These are phyloP conservation scores for Plasmodium falciparum DNA, from an alignment of 169 alveolate species.

Conservation along the genomic window DNA sequence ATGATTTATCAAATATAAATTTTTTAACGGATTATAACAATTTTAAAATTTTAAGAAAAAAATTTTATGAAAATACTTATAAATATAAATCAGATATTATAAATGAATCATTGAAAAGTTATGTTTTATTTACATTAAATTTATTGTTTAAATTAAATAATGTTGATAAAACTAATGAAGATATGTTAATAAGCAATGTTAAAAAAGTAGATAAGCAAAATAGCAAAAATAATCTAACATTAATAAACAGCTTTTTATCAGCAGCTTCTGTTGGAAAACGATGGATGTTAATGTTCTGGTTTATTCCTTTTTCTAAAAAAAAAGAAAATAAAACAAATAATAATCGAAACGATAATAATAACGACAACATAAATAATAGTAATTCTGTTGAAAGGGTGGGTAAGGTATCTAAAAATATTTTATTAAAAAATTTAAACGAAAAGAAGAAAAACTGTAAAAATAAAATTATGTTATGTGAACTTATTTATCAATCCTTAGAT, in stretches of 20 bases:
- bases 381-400: background rate
- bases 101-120: slow-evolving; percentile 20
- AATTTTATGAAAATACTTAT: slow-evolving; percentile 7
- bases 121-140: slow-evolving; percentile 1
- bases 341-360: background rate
- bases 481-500: slow-evolving; percentile 41
- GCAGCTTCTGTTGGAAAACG: too few relatives aligned
- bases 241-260: background rate
- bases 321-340: slow-evolving; percentile 8
- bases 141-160: slow-evolving; percentile 28
- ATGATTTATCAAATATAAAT: slow-evolving; percentile 61
- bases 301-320: background rate
- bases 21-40: slow-evolving; percentile 13
- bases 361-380: background rate
- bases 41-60: slow-evolving; percentile 24
- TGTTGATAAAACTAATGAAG: background rate
- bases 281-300: too few relatives aligned
- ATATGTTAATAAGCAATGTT: background rate
- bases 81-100: slow-evolving; percentile 12
- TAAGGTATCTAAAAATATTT: slow-evolving; percentile 4
- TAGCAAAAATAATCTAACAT: background rate
- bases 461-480: slow-evolving; percentile 43
- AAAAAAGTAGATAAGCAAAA: slow-evolving; percentile 7
- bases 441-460: slow-evolving; percentile 9
- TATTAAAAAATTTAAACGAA: slow-evolving; percentile 48